Percentiles rank a stretch among this genome's conserved stretches.
These are phyloP conservation scores for Artemisia tridentata DNA, from an alignment of 129 eudicot species.

Conservation along the genomic window DNA sequence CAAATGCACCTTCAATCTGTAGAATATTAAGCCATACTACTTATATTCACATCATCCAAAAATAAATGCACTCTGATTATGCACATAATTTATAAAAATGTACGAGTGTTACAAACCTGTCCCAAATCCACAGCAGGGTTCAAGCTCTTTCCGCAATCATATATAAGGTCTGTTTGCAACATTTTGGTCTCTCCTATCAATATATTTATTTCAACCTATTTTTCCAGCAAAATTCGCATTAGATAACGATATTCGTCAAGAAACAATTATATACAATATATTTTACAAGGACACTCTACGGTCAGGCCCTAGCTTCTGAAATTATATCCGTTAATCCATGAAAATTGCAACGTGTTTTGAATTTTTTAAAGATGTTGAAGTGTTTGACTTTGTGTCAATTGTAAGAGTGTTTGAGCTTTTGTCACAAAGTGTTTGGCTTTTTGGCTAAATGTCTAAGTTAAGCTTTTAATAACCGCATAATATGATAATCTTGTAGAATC, in stretches of 20 bases:
- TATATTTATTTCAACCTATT: conserved; percentile 83
- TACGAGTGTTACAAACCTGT: conserved; percentile 47
- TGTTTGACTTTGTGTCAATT: not conserved
- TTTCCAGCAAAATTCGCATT: conserved; percentile 12
- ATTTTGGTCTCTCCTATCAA: conserved; percentile 80
- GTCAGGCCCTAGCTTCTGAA: too few relatives aligned
- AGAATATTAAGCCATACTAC: conserved; percentile 6
- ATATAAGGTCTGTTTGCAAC: conserved; percentile 70
- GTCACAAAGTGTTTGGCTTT: not conserved
- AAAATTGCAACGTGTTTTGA: too few relatives aligned
- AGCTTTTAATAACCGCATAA: not conserved
- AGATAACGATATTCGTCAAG: not conserved
- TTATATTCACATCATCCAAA: not conserved
- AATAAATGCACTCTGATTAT: not conserved
- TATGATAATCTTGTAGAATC: not conserved
- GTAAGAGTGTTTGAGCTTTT: too few relatives aligned
- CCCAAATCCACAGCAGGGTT: conserved; percentile 98
- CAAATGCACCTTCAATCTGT: conserved; percentile 88
- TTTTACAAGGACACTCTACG: too few relatives aligned
- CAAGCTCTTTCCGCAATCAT: conserved; percentile 96
- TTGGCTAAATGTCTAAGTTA: not conserved
- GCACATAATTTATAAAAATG: not conserved
- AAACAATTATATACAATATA: too few relatives aligned
- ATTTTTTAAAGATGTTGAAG: not conserved
- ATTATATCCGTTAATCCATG: too few relatives aligned